These are phyloP conservation scores for Rhodamnia rubescens DNA, from an alignment of 345 rosid genomes.

Conservation along the genomic window DNA sequence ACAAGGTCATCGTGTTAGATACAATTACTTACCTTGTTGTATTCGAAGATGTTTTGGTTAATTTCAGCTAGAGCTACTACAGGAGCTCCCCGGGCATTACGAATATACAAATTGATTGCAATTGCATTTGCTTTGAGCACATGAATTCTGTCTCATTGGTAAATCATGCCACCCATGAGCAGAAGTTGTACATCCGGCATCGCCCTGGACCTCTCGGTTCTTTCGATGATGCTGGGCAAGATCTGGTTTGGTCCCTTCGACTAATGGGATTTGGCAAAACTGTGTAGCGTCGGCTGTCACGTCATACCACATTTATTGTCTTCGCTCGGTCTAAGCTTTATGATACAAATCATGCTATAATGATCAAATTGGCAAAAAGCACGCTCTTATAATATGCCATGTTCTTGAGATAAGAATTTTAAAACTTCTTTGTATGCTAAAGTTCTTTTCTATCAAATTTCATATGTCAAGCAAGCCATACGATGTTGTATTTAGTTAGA, in stretches of 20 bases:
- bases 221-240: neutral
- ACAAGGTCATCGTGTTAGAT: neutral
- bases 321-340: neutral
- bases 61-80: neutral
- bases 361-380: neutral
- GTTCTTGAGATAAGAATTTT: neutral
- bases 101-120: neutral
- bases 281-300: rapidly evolving
- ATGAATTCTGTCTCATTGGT: neutral
- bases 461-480: neutral
- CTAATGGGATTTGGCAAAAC: neutral
- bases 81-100: neutral
- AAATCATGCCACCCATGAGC: neutral
- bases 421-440: neutral
- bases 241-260: neutral
- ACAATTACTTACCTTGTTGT: neutral
- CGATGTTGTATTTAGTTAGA: neutral
- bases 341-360: neutral
- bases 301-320: neutral
- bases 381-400: neutral
- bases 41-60: neutral
- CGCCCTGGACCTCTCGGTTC: neutral
- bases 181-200: neutral
- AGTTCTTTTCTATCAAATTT: neutral
- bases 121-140: neutral